A percentile compares a stretch with the other conserved stretches of the same genome.
phyloP scores from a whole-genome alignment of 805 yeast genomes.

The Metschnikowia lachancei region DNA sequence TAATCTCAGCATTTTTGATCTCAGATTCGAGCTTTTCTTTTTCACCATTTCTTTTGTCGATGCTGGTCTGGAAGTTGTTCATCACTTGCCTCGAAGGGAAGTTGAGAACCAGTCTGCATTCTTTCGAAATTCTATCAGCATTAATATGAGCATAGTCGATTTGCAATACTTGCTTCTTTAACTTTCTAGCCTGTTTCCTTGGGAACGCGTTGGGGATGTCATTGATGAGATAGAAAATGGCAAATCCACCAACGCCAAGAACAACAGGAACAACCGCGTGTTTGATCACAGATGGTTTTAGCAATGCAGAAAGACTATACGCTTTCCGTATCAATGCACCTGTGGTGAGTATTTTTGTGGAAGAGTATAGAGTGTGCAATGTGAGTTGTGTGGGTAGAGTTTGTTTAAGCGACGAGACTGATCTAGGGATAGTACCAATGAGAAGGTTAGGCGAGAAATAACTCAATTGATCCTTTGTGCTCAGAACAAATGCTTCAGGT shows the following conservation, averaged over 20 bases:
- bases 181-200: conserved; percentile 71
- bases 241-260: conserved; percentile 49
- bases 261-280: conserved; percentile 54
- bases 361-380: conserved; percentile 39
- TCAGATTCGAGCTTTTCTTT: conserved; percentile 54
- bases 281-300: conserved; percentile 40
- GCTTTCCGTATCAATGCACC: conserved; percentile 43
- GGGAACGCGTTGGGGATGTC: conserved; percentile 92
- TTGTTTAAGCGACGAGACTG: conserved; percentile 31
- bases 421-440: conserved; percentile 29
- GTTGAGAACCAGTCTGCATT: conserved; percentile 75
- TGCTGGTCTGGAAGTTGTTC: conserved; percentile 59
- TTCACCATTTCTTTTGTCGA: conserved; percentile 59
- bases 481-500: conserved; percentile 29
- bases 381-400: conserved; percentile 38
- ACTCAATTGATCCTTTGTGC: conserved; percentile 29
- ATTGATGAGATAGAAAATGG: conserved; percentile 59
- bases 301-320: conserved; percentile 33
- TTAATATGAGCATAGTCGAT: conserved; percentile 78
- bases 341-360: conserved; percentile 39
- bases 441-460: conserved; percentile 34
- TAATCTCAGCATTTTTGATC: conserved; percentile 54
- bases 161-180: conserved; percentile 57
- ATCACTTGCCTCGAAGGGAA: conserved; percentile 82
- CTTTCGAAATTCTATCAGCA: conserved; percentile 74